Percentiles rank a stretch among this genome's conserved stretches.
Evolutionary conservation across 768 basidiomycete species (phyloP).

Genomic region (Hemileccinum impolitum): DNA sequence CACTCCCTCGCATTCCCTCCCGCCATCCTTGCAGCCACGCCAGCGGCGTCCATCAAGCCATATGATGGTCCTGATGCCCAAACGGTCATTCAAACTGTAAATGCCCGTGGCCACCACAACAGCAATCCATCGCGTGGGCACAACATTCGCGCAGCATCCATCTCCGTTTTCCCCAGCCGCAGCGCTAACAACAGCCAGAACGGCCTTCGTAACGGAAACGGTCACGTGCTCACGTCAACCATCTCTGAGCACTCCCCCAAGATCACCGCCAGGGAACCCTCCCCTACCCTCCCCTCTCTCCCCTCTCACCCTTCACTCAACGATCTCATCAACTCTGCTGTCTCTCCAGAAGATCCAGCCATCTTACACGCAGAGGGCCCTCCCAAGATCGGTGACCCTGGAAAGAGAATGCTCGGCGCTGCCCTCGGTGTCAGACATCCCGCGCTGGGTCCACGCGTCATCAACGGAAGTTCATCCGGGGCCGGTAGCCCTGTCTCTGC

Average conservation of each 20-base stretch:
- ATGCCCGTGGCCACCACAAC: slow-evolving; percentile 62
- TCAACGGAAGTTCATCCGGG: slow-evolving; percentile 39
- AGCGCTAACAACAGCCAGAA: slow-evolving; percentile 38
- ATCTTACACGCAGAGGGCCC: slow-evolving; percentile 52
- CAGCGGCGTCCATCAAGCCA: slow-evolving; percentile 68
- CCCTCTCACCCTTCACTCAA: slow-evolving; percentile 84
- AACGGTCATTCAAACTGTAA: slow-evolving; percentile 76
- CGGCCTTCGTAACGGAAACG: slow-evolving; percentile 31
- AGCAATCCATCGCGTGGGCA: slow-evolving; percentile 67
- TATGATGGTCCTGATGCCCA: slow-evolving; percentile 96
- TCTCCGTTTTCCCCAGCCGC: slow-evolving; percentile 60
- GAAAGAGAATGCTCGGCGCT: slow-evolving; percentile 84
- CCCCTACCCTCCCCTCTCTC: slow-evolving; percentile 76
- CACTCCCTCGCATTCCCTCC: slow-evolving; percentile 83
- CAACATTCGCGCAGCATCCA: slow-evolving; percentile 64
- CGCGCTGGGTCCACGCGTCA: slow-evolving; percentile 57
- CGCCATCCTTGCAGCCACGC: slow-evolving; percentile 54
- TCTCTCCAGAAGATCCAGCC: slow-evolving; percentile 60
- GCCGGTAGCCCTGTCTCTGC: slow-evolving; percentile 27
- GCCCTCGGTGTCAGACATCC: slow-evolving; percentile 85
- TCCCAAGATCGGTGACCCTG: slow-evolving; percentile 86
- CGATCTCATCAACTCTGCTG: slow-evolving; percentile 74
- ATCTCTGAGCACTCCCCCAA: slow-evolving; percentile 50
- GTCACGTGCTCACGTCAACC: slow-evolving; percentile 38
- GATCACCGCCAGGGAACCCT: slow-evolving; percentile 61